Percentiles rank a stretch among this genome's conserved stretches.
These are phyloP conservation scores for Leishmania major DNA, from an alignment of 208 protist genomes.

Conservation along the genomic window DNA sequence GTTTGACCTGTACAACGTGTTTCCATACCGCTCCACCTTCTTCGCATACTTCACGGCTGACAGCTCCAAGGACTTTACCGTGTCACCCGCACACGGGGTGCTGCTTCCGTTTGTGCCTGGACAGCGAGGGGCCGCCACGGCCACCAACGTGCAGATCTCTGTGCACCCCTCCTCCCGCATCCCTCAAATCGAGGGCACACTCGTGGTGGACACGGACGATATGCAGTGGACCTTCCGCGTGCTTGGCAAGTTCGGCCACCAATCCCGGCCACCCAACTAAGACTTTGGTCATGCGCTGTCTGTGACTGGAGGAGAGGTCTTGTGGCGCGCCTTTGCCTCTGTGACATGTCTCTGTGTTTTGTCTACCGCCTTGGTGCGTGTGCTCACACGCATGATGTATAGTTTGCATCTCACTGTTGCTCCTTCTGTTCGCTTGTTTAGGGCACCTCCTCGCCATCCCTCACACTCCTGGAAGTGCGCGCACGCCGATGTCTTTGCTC, in stretches of 20 bases:
- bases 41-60: constrained; percentile 87
- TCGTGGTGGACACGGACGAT: constrained; percentile 91
- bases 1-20: constrained; percentile 91
- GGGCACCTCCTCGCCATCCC: background rate
- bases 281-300: background rate
- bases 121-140: constrained; percentile 41
- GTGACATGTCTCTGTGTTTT: background rate
- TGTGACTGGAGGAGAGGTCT: background rate
- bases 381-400: background rate
- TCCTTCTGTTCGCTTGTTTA: background rate
- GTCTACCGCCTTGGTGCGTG: background rate
- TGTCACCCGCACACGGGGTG: constrained; percentile 73
- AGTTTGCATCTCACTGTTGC: background rate
- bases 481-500: background rate
- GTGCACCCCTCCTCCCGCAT: constrained; percentile 70
- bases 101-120: constrained; percentile 72
- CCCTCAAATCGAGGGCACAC: constrained; percentile 75
- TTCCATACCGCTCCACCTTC: constrained; percentile 81
- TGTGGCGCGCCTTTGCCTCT: background rate
- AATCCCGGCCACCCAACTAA: constrained; percentile 14
- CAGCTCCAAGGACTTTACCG: constrained; percentile 81
- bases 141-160: constrained; percentile 51
- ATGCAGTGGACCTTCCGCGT: constrained; percentile 94
- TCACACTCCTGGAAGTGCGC: background rate
- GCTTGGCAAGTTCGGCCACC: constrained; percentile 57